Conservation (phyloP, 176 grass and related monocot genomes). For the Avena sativa region DNA sequence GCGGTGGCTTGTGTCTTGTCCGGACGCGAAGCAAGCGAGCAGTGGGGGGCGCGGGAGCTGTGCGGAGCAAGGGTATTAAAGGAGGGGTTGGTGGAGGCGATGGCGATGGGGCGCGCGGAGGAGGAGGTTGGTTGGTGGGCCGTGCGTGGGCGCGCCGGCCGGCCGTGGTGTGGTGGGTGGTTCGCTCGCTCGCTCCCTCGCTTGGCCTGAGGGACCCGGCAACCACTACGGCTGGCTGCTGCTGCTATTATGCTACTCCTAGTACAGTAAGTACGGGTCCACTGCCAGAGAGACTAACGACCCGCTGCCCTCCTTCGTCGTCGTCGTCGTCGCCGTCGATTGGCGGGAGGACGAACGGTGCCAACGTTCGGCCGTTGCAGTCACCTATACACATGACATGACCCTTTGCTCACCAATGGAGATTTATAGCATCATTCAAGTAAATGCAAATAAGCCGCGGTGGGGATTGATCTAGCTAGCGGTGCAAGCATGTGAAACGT, state of each 20-base stretch:
- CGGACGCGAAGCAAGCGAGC: slow-evolving; percentile 20
- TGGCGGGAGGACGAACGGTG: background rate
- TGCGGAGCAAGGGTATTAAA: slow-evolving; percentile 34
- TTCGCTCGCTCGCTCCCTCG: background rate
- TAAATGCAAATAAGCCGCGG: too few species aligned
- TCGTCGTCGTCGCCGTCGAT: background rate
- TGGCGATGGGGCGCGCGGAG: slow-evolving; percentile 32
- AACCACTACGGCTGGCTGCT: slow-evolving; percentile 9
- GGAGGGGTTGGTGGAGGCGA: background rate
- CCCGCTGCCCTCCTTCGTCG: background rate
- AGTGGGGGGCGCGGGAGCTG: background rate
- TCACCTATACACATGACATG: background rate
- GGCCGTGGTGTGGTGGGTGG: slow-evolving; percentile 31
- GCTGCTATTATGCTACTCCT: background rate
- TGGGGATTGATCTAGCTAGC: too few species aligned
- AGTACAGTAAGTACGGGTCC: slow-evolving; percentile 1
- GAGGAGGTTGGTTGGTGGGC: slow-evolving; percentile 39
- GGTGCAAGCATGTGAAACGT: too few species aligned
- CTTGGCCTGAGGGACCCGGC: background rate
- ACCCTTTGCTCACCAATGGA: background rate
- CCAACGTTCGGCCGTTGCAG: background rate
- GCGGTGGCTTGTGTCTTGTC: background rate
- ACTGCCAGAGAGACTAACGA: background rate
- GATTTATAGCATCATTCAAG: background rate
- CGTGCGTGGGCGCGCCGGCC: background rate